Conservation (phyloP, 257 asterid species). For the Penstemon eatonii region DNA sequence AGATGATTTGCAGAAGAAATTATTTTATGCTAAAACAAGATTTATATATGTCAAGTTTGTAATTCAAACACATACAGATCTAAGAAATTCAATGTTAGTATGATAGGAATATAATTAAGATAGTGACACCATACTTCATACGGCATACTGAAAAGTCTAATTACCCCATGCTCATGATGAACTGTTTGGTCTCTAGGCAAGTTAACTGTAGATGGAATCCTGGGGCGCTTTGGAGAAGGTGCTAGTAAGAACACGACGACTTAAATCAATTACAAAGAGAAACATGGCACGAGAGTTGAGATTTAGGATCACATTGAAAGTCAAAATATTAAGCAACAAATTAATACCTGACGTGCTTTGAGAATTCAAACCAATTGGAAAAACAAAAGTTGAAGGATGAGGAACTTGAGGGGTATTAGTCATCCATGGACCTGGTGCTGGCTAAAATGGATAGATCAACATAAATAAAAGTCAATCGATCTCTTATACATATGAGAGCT, state of each 20-base stretch:
- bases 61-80: no score
- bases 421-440: slow-evolving; percentile 60
- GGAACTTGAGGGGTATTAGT: slow-evolving; percentile 52
- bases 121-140: slow-evolving; percentile 48
- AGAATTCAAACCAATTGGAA: slow-evolving; percentile 51
- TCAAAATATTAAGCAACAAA: not conserved
- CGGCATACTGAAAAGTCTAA: slow-evolving; percentile 48
- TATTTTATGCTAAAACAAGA: not conserved
- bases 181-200: slow-evolving; percentile 56
- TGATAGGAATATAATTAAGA: slow-evolving; percentile 16
- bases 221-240: slow-evolving; percentile 53
- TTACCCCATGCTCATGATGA: slow-evolving; percentile 49
- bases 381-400: slow-evolving; percentile 57
- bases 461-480: slow-evolving; percentile 23
- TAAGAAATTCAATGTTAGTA: not conserved
- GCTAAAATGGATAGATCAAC: slow-evolving; percentile 54
- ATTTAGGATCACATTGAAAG: no score
- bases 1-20: slow-evolving; percentile 10
- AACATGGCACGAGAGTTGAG: not conserved
- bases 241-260: slow-evolving; percentile 17
- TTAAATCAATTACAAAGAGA: not conserved
- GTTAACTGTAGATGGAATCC: slow-evolving; percentile 47
- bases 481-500: not conserved
- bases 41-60: no score
- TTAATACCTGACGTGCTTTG: slow-evolving; percentile 45